Base-by-base conservation (phyloP, 192 early-diverging fungal genomes). In the Spinellus fusiger region DNA sequence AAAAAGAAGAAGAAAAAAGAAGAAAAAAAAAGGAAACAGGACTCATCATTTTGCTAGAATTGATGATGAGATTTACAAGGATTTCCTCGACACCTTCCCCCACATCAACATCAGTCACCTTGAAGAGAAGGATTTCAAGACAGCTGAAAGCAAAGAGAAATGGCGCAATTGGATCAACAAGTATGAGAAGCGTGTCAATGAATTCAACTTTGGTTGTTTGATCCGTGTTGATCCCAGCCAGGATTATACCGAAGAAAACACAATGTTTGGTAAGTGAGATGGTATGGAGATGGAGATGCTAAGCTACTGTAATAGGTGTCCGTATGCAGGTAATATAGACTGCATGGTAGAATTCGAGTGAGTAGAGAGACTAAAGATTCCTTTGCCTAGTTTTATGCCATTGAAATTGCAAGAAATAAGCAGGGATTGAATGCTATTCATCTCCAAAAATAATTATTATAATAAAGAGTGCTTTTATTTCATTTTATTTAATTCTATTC, bases 191-290 rank as follows among this genome's bases (percentile, higher is more conserved):
- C 76, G 77, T 34, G 85, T 98, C n/a, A 77, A 81, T 50, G 95
- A 98, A 64, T 95, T 78, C 70, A 98, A 96, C 76, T 98, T 95
- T 84, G 95, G 95, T 7, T 89, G 92, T 18, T 76, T 98, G 58
- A 66, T 98, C 49, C 77, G 95, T 62, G 85, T 86, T 54, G 81
- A 89, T 66, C 73, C 80, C 61, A 76, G 69, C 28, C 80, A 87
- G 31, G 92, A 89, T 55, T 97, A 95, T 72, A 86, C 85, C 13
- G 85, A 89, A 58, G 80, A 89, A 22, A 97, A 97, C 76, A 79
- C 88, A 5, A 91, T 95, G 74, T 94, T 97, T 78, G 94, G 83
- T 80, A 86, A 77, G 79, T 33, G n/a, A 49, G 49, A 28, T 33
- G 23, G 3, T 18, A 48, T 46, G 13, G 20, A 35, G 25, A 47